Evolutionary conservation across 2,329 filamentous ascomycete species (phyloP), one percentile per base, ranked within the genome.

Genomic region (Colletotrichum incanum): DNA sequence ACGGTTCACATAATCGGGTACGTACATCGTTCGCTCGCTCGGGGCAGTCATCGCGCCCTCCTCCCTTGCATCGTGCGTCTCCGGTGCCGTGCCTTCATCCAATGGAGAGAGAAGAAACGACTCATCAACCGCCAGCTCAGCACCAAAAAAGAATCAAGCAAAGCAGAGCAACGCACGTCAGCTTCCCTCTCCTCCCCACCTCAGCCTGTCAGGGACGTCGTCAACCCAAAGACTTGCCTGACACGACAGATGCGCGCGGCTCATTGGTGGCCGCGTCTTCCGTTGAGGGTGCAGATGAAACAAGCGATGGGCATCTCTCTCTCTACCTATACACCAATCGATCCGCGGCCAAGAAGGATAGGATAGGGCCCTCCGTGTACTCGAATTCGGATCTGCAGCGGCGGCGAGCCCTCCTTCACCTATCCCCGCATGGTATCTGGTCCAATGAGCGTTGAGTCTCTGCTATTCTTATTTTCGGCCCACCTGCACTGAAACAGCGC

Each of bases 241-340:
- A n/a, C 31, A 55, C 52, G 37, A 59, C 59, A n/a, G 31, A 52
- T 72, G 52, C 65, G 59, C 69, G 69, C 65, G 65, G 65, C 65
- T 72, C 69, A 72, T 69, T 72, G 69, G 69, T 47, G 65, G 65
- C 43, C 45, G 58, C 69, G 52, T 63, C 52, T 60, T 55, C 49
- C 63, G 31, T 55, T 9, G 49, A 52, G 47, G 39, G 34, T 39
- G 61, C 65, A 37, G 69, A 63, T 72, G 69, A 72, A 72, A 72
- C 69, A 72, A 64, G 69, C 65, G 69, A 72, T 64, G 39, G 65
- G 4, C 69, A 47, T 11, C 45, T 64, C 39, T 64, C 14, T 59
- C 39, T 54, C 26, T n/a, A 16, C 28, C 59, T 64, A 65, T 56
- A 28, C 39, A 20, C 65, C 69, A 72, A 72, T 64, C 65, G 54